Percentiles rank a stretch among this genome's conserved stretches.
Conservation (phyloP, 352 stramenopile species). For the Phytopythium helicoides region DNA sequence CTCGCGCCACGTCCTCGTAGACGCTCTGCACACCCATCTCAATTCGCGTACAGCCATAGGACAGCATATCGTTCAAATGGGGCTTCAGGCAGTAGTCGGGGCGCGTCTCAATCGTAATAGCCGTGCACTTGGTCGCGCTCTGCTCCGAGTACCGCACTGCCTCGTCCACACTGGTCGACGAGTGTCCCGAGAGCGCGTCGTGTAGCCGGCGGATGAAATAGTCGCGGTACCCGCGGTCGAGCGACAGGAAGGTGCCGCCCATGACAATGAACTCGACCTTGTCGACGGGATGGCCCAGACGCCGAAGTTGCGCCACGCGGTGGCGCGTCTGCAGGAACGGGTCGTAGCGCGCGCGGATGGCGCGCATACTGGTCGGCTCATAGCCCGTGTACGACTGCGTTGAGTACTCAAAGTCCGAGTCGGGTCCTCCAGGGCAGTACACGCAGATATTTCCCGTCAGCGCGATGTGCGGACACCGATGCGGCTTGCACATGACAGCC, state of each 20-base stretch:
- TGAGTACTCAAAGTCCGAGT: conserved; percentile 98
- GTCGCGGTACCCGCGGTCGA: conserved; percentile 94
- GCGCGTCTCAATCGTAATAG: conserved; percentile 97
- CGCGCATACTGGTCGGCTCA: conserved; percentile 96
- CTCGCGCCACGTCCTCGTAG: conserved; percentile 92
- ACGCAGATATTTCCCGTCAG: conserved; percentile 97
- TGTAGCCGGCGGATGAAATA: conserved; percentile 97
- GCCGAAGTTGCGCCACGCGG: conserved; percentile 87
- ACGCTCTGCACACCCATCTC: conserved; percentile 97
- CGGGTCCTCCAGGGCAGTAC: conserved; percentile 94
- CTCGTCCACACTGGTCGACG: conserved; percentile 89
- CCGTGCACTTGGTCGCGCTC: conserved; percentile 78
- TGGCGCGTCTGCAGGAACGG: conserved; percentile 93
- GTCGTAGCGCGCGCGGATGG: conserved; percentile 95
- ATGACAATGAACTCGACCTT: conserved; percentile 99
- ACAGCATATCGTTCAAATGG: conserved; percentile 96
- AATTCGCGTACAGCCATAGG: conserved; percentile 96
- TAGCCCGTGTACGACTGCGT: conserved; percentile 97
- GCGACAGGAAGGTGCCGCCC: conserved; percentile 96
- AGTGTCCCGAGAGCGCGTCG: conserved; percentile 93
- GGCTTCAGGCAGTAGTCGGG: conserved; percentile 97
- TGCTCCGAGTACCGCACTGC: conserved; percentile 94
- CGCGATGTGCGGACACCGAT: conserved; percentile 97
- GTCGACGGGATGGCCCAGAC: conserved; percentile 92
- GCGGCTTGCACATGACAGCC: conserved; percentile 97